Conservation (phyloP, 2,329 filamentous ascomycete genomes). For the Lecanicillium sp. region DNA sequence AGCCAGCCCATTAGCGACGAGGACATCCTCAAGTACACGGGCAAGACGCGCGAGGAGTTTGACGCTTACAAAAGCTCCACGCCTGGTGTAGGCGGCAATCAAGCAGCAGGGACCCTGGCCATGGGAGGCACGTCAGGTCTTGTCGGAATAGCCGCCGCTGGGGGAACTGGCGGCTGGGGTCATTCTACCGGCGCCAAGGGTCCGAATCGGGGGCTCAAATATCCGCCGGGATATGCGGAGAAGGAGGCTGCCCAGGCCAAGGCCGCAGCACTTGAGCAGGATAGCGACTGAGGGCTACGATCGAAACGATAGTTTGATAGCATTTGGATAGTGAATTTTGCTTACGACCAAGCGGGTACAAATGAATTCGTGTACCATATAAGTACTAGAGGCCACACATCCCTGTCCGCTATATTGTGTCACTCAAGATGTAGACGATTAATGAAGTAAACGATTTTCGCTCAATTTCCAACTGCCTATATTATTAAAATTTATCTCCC, state of each 20-base stretch:
- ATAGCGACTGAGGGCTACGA: neutral
- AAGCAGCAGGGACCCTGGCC: slow-evolving; percentile 25
- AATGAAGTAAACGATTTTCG: neutral
- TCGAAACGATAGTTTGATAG: too few relatives aligned
- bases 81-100: slow-evolving; percentile 32
- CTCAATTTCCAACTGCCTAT: neutral
- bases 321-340: too few relatives aligned
- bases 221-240: slow-evolving; percentile 18
- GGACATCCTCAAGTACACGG: slow-evolving; percentile 32
- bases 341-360: too few relatives aligned
- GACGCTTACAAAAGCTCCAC: slow-evolving; percentile 17
- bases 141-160: slow-evolving; percentile 19
- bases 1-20: slow-evolving; percentile 26
- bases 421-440: too few relatives aligned
- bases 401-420: too few relatives aligned
- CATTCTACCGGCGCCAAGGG: slow-evolving; percentile 17
- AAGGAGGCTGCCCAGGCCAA: slow-evolving; percentile 4
- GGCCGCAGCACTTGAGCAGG: slow-evolving; percentile 5
- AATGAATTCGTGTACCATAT: too few relatives aligned
- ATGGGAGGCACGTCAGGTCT: slow-evolving; percentile 23
- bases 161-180: slow-evolving; percentile 28
- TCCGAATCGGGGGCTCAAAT: slow-evolving; percentile 25
- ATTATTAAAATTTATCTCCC: too few relatives aligned
- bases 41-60: slow-evolving; percentile 23
- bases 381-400: too few relatives aligned